Percentiles rank a stretch among this genome's conserved stretches.
phyloP scores from a whole-genome alignment of 106 monocot species.

The Chionographis japonica region DNA sequence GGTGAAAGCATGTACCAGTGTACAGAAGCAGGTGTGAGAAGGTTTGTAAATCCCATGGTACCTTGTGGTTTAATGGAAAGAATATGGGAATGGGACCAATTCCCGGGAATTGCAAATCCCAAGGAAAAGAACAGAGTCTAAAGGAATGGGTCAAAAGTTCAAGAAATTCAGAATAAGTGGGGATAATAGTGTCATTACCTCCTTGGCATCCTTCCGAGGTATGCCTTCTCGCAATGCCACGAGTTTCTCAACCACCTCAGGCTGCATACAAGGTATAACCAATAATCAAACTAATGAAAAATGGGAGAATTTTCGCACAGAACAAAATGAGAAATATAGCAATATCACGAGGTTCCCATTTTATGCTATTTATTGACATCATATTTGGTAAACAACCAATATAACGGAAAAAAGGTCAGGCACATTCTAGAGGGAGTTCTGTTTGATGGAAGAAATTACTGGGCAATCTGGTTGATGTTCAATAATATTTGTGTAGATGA shows the following conservation, averaged over 20 bases:
- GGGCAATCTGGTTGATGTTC: constrained; percentile 98
- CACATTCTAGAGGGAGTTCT: constrained; percentile 1
- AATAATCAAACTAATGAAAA: neutral
- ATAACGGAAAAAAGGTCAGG: neutral
- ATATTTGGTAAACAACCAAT: neutral
- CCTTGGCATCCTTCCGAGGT: constrained; percentile 95
- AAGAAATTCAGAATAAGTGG: too few relatives aligned
- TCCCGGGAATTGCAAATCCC: too few relatives aligned
- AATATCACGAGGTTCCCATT: neutral
- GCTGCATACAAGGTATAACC: constrained; percentile 32
- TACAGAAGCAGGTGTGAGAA: too few relatives aligned
- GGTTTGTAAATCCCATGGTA: too few relatives aligned
- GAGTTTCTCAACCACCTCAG: constrained; percentile 95
- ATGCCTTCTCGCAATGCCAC: constrained; percentile 89
- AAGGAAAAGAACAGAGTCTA: too few relatives aligned
- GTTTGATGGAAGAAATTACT: constrained; percentile 36
- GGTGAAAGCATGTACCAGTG: too few relatives aligned
- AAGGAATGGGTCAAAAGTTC: too few relatives aligned
- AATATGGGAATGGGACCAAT: too few relatives aligned
- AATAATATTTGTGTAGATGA: constrained; percentile 87
- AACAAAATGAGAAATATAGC: neutral
- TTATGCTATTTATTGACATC: neutral
- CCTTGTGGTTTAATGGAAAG: too few relatives aligned
- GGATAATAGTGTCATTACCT: constrained; percentile 44
- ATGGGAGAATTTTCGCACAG: neutral